phyloP scores from a whole-genome alignment of 495 filamentous ascomycete genomes.

The Parathielavia appendiculata region DNA sequence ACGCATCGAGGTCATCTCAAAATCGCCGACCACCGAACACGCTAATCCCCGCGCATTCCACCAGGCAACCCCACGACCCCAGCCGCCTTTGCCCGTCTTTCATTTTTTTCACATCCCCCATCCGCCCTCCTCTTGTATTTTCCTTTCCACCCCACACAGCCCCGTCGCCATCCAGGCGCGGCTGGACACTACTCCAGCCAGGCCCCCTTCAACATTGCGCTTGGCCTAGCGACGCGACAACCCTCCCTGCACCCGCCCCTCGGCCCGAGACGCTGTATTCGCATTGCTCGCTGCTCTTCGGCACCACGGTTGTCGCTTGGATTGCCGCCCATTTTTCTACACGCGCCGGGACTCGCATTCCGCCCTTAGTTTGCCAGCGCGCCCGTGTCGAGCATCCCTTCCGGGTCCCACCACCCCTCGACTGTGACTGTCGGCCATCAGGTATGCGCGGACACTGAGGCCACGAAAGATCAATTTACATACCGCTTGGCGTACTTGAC shows the following conservation, averaged over 20 bases:
- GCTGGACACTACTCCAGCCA: conserved; percentile 21
- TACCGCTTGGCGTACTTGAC: conserved; percentile 18
- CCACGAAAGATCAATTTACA: conserved; percentile 21
- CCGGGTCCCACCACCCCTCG: conserved; percentile 19
- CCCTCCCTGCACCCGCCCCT: conserved; percentile 16
- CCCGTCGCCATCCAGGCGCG: conserved; percentile 22
- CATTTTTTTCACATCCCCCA: conserved; percentile 32
- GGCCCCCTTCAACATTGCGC: conserved; percentile 19
- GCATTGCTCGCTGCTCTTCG: neutral
- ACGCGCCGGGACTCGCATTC: conserved; percentile 27
- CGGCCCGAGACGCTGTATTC: conserved; percentile 9
- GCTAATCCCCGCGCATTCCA: conserved; percentile 35
- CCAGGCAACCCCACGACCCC: conserved; percentile 26
- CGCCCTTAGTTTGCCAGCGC: conserved; percentile 15
- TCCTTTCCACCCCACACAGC: conserved; percentile 21
- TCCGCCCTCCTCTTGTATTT: conserved; percentile 24
- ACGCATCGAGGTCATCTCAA: conserved; percentile 48
- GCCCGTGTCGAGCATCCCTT: conserved; percentile 17
- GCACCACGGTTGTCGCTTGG: conserved; percentile 10
- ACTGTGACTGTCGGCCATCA: conserved; percentile 23
- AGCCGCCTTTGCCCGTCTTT: conserved; percentile 25
- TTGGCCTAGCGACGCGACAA: conserved; percentile 30
- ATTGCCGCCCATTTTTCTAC: conserved; percentile 14
- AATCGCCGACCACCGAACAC: conserved; percentile 39
- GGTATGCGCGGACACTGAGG: conserved; percentile 37